Percentiles rank a stretch among this genome's conserved stretches.
phyloP scores from a whole-genome alignment of 2,329 filamentous ascomycete species.

The Mariannaea sp. region DNA sequence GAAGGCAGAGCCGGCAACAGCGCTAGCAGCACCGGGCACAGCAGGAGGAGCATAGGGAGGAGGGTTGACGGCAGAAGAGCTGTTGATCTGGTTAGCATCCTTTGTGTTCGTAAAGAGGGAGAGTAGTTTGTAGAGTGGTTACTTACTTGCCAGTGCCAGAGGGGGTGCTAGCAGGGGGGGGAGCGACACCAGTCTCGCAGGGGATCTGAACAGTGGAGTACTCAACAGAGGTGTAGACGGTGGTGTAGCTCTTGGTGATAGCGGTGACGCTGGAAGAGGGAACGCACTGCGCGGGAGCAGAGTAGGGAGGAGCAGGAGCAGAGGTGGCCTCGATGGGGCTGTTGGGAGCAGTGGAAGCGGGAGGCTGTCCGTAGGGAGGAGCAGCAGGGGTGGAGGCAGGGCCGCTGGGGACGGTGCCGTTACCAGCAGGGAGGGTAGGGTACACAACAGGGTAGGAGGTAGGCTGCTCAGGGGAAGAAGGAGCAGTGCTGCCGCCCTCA shows the following conservation, averaged over 20 bases:
- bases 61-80: slow-evolving; percentile 30
- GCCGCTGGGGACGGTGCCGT: background rate
- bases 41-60: slow-evolving; percentile 41
- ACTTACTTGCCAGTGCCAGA: slow-evolving; percentile 41
- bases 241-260: slow-evolving; percentile 61
- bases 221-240: slow-evolving; percentile 59
- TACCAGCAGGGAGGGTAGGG: background rate
- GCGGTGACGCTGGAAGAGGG: slow-evolving; percentile 50
- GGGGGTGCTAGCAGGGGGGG: slow-evolving; percentile 37
- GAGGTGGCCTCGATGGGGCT: background rate
- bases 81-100: slow-evolving; percentile 23
- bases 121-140: slow-evolving; percentile 11
- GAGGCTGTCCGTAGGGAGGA: slow-evolving; percentile 19
- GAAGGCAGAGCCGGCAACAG: slow-evolving; percentile 57
- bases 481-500: slow-evolving; percentile 34
- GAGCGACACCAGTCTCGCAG: slow-evolving; percentile 34
- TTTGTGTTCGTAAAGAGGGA: background rate
- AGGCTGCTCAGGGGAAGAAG: slow-evolving; percentile 4
- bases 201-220: slow-evolving; percentile 48
- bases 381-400: background rate
- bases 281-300: slow-evolving; percentile 32
- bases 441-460: background rate
- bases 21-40: slow-evolving; percentile 58
- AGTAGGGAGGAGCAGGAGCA: slow-evolving; percentile 9
- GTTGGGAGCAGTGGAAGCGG: slow-evolving; percentile 17